These are phyloP conservation scores for Priceomyces medius DNA, from an alignment of 805 yeast species.

Conservation along the genomic window DNA sequence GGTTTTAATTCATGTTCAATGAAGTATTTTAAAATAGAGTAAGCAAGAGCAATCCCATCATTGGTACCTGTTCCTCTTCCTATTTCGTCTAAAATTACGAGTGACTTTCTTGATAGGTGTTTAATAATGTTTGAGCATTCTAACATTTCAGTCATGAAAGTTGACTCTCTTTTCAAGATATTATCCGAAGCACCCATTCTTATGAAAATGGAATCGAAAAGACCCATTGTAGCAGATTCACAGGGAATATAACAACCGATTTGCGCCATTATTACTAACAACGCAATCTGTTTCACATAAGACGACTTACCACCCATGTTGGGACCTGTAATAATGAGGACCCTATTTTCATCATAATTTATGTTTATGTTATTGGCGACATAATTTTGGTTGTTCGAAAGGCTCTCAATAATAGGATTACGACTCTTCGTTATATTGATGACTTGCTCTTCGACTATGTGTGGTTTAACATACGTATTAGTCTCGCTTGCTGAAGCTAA, in stretches of 20 bases:
- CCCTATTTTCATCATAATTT: slow-evolving; percentile 45
- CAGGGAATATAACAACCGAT: slow-evolving; percentile 79
- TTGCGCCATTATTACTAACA: slow-evolving; percentile 70
- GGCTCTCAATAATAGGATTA: slow-evolving; percentile 64
- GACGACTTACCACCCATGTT: slow-evolving; percentile 96
- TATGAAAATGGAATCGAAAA: slow-evolving; percentile 75
- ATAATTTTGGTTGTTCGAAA: slow-evolving; percentile 38
- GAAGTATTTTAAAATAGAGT: slow-evolving; percentile 64
- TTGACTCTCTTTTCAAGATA: slow-evolving; percentile 70
- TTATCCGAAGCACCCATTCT: slow-evolving; percentile 87
- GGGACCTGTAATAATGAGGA: slow-evolving; percentile 77
- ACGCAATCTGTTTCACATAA: slow-evolving; percentile 70
- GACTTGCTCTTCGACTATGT: slow-evolving; percentile 39
- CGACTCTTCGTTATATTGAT: slow-evolving; percentile 57
- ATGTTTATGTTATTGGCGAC: slow-evolving; percentile 68
- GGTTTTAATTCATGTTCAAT: slow-evolving; percentile 40
- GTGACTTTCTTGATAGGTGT: slow-evolving; percentile 52
- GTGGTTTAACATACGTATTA: slow-evolving; percentile 47
- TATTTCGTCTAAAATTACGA: slow-evolving; percentile 70
- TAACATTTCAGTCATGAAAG: slow-evolving; percentile 75
- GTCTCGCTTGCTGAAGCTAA: slow-evolving; percentile 57
- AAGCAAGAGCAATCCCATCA: slow-evolving; percentile 84
- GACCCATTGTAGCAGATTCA: slow-evolving; percentile 53
- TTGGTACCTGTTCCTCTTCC: slow-evolving; percentile 74
- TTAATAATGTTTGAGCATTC: slow-evolving; percentile 62